These are phyloP conservation scores for Microthlaspi erraticum DNA, from an alignment of 345 rosid genomes.

Conservation along the genomic window DNA sequence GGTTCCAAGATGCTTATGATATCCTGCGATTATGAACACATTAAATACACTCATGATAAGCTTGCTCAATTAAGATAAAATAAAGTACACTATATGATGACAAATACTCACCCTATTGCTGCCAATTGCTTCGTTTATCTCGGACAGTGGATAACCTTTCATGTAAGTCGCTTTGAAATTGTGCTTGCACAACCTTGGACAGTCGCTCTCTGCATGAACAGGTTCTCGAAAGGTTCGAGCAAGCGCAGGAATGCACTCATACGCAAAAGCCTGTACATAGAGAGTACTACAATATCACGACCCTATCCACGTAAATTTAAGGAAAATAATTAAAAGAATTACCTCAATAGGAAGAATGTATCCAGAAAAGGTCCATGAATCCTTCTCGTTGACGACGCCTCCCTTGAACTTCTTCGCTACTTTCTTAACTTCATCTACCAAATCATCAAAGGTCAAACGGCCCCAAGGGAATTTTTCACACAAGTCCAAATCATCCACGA, in stretches of 20 bases:
- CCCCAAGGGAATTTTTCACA: not conserved
- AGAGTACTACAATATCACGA: not conserved
- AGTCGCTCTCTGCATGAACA: not conserved
- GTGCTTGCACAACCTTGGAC: not conserved
- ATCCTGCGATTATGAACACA: not conserved
- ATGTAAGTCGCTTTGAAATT: not conserved
- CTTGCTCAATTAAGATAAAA: not conserved
- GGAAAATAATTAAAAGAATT: too few relatives aligned
- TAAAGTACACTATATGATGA: not conserved
- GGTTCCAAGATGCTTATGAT: not conserved
- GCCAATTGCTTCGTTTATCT: not conserved
- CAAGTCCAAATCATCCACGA: not conserved
- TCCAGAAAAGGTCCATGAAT: not conserved
- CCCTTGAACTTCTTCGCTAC: not conserved
- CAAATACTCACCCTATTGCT: not conserved
- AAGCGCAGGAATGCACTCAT: slow-evolving; percentile 1
- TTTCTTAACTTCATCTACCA: not conserved
- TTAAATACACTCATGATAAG: too few relatives aligned
- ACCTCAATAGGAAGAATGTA: not conserved
- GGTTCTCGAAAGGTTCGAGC: not conserved
- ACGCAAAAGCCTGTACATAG: not conserved
- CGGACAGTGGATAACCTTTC: not conserved
- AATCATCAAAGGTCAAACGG: not conserved
- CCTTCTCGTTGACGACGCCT: not conserved
- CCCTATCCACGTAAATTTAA: too few relatives aligned